phyloP scores from a whole-genome alignment of 2,329 filamentous ascomycete genomes.

The Sclerotiophoma versabilis region DNA sequence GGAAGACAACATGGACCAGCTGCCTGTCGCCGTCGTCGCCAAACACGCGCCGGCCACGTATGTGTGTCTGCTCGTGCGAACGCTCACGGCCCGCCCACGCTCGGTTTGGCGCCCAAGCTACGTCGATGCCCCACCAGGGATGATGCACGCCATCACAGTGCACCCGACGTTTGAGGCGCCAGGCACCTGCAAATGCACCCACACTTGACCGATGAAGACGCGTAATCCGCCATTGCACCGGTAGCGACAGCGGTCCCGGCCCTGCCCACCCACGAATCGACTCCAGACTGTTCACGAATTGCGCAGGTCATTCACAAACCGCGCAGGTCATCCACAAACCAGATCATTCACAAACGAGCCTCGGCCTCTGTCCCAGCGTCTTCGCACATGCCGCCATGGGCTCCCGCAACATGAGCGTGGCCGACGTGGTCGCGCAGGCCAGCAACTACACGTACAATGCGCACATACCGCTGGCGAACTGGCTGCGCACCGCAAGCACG shows the following conservation, averaged over 20 bases:
- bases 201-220: constrained; percentile 41
- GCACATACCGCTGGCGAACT: constrained; percentile 77
- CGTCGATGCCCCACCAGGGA: constrained; percentile 36
- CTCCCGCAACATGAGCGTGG: constrained; percentile 61
- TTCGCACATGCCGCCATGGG: constrained; percentile 29
- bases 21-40: background rate
- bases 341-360: background rate
- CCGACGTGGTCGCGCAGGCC: constrained; percentile 78
- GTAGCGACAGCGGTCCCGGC: constrained; percentile 28
- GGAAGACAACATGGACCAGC: too few relatives aligned
- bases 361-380: background rate
- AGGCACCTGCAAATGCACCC: constrained; percentile 24
- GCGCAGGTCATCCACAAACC: background rate
- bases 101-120: constrained; percentile 25
- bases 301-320: too few relatives aligned
- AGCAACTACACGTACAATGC: constrained; percentile 82
- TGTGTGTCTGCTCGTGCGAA: too few relatives aligned
- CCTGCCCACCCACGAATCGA: background rate
- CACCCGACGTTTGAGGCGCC: constrained; percentile 15
- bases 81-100: background rate
- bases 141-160: constrained; percentile 33
- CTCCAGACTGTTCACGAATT: too few relatives aligned
- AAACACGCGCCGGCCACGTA: too few relatives aligned
- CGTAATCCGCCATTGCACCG: constrained; percentile 28
- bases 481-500: constrained; percentile 80